phyloP scores from a whole-genome alignment of 2,329 filamentous ascomycete species.

The Sclerotinia glacialis region DNA sequence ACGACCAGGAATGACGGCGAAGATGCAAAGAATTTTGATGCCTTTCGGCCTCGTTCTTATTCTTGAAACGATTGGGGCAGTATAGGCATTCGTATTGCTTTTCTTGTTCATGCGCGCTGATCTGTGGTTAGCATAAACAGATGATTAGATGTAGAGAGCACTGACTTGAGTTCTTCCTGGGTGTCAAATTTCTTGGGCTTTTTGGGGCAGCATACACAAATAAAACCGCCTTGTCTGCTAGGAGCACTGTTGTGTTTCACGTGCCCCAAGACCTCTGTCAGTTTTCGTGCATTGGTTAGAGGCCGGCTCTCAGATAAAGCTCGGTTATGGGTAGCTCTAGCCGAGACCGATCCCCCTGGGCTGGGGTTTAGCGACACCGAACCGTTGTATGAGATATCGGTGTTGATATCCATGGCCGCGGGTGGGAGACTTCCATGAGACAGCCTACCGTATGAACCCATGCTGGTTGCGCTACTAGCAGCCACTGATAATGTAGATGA shows the following conservation, averaged over 20 bases:
- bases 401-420: conserved; percentile 38
- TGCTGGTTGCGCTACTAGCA: conserved; percentile 64
- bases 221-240: conserved; percentile 57
- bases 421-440: conserved; percentile 60
- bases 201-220: conserved; percentile 95
- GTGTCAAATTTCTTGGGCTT: conserved; percentile 95
- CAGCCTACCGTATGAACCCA: conserved; percentile 58
- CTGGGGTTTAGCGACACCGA: conserved; percentile 44
- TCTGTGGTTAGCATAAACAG: conserved; percentile 32
- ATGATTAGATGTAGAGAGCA: conserved; percentile 26
- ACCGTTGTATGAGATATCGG: conserved; percentile 52
- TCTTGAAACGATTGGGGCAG: conserved; percentile 95
- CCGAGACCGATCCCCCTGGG: conserved; percentile 40
- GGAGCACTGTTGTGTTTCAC: conserved; percentile 48
- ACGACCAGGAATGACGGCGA: conserved; percentile 93
- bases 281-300: conserved; percentile 45
- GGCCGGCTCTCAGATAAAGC: conserved; percentile 43
- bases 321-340: conserved; percentile 38
- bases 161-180: conserved; percentile 78
- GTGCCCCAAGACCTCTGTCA: conserved; percentile 43
- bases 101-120: conserved; percentile 82
- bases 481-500: conserved; percentile 58
- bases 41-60: conserved; percentile 96
- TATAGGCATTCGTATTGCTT: conserved; percentile 95
- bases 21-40: conserved; percentile 95